Percentiles rank a stretch among this genome's conserved stretches.
Conservation (phyloP, 257 asterid species). For the Nicotiana obtusifolia region DNA sequence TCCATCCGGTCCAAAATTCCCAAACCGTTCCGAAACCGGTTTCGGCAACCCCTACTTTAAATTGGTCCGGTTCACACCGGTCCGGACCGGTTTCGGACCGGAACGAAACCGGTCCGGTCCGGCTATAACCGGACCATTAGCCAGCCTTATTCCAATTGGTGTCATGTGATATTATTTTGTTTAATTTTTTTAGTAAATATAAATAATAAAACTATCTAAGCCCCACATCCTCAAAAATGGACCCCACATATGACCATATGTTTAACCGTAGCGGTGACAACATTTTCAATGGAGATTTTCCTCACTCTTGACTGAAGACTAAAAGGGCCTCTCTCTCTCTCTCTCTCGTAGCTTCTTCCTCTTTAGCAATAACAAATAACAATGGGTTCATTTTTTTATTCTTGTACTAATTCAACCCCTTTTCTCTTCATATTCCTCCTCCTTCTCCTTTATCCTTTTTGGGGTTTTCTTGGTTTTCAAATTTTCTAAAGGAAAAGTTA, state of each 20-base stretch:
- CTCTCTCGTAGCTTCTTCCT: neutral
- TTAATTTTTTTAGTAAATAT: no score
- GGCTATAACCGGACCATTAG: no score
- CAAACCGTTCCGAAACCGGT: no score
- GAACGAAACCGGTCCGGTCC: no score
- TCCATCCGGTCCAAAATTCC: no score
- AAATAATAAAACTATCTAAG: no score
- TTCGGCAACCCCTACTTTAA: no score
- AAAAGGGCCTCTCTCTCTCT: neutral
- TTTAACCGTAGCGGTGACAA: slow-evolving; percentile 13
- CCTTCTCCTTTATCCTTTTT: neutral
- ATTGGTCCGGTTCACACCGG: no score
- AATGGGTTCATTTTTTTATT: slow-evolving; percentile 15
- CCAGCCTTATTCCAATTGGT: no score
- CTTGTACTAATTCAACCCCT: slow-evolving; percentile 15
- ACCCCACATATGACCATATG: neutral
- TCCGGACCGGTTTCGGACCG: no score
- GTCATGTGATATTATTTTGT: no score
- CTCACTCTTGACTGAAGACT: slow-evolving; percentile 44
- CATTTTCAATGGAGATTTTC: slow-evolving; percentile 35
- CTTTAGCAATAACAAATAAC: slow-evolving; percentile 1
- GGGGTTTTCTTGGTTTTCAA: slow-evolving; percentile 8
- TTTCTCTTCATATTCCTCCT: neutral
- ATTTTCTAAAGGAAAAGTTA: neutral
- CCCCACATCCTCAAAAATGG: neutral